Percentiles rank a stretch among this genome's conserved stretches.
Evolutionary conservation across 768 basidiomycete species (phyloP).

Genomic region (Kwoniella mangroviensis): DNA sequence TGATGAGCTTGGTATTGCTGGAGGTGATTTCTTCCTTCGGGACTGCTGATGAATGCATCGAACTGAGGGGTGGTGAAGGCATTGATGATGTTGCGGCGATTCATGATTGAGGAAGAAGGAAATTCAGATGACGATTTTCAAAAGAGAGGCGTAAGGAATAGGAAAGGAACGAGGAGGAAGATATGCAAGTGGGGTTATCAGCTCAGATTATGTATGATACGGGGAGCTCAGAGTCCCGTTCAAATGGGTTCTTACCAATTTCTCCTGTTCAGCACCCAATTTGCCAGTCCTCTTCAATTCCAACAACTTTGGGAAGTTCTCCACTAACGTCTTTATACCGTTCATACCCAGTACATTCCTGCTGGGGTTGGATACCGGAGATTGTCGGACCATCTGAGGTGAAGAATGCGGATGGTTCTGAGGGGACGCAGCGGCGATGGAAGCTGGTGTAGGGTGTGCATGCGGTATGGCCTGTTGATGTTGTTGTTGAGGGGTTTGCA

Average conservation of each 20-base stretch:
- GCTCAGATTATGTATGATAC: too few relatives aligned
- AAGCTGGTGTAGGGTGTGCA: conserved; percentile 21
- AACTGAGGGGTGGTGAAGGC: conserved; percentile 28
- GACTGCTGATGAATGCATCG: conserved; percentile 34
- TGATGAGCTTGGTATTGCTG: conserved; percentile 34
- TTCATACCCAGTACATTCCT: conserved; percentile 10
- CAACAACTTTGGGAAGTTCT: conserved; percentile 44
- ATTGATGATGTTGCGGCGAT: background rate
- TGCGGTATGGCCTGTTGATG: conserved; percentile 17
- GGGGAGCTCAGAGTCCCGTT: too few relatives aligned
- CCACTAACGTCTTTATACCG: conserved; percentile 35
- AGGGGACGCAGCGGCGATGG: conserved; percentile 23
- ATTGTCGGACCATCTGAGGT: conserved; percentile 25
- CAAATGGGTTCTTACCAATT: conserved; percentile 31
- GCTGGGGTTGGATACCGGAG: conserved; percentile 1
- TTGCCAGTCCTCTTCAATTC: conserved; percentile 36
- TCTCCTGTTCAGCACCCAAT: conserved; percentile 39
- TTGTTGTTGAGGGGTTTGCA: conserved; percentile 20
- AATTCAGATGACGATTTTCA: conserved; percentile 2
- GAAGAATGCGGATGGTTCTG: conserved; percentile 20
- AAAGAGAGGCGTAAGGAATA: too few relatives aligned
- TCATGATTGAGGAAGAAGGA: background rate
- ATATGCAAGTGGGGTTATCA: too few relatives aligned
- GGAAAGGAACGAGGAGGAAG: too few relatives aligned
- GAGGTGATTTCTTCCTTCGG: conserved; percentile 39